Conservation (phyloP, 306 rosid species). For the Malus domestica region DNA sequence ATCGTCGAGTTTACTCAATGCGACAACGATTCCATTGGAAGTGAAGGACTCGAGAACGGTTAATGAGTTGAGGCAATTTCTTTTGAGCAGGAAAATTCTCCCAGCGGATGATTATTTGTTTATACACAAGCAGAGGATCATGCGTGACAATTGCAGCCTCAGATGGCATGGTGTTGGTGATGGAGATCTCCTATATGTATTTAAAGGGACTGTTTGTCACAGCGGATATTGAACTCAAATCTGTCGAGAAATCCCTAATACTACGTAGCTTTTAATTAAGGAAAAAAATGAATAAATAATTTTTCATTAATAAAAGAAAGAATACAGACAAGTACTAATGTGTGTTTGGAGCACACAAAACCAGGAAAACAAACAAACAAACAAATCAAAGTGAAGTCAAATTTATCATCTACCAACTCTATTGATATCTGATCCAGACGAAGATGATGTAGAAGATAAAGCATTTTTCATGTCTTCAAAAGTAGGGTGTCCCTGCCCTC, state of each 20-base stretch:
- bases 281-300: not conserved
- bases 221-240: conserved; percentile 8
- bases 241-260: not conserved
- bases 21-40: conserved; percentile 71
- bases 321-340: not conserved
- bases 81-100: conserved; percentile 46
- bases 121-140: conserved; percentile 83
- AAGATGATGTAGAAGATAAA: not conserved
- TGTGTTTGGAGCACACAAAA: not conserved
- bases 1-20: conserved; percentile 68
- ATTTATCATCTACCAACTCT: not conserved
- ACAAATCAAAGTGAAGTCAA: not conserved
- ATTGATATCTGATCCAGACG: not conserved
- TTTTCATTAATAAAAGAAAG: not conserved
- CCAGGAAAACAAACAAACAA: not conserved
- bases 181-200: conserved; percentile 69
- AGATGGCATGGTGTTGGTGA: conserved; percentile 83
- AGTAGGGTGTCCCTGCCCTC: not conserved
- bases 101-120: conserved; percentile 72
- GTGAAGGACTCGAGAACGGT: conserved; percentile 54
- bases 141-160: conserved; percentile 69
- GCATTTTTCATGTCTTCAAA: not conserved
- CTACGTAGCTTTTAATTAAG: not conserved
- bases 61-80: conserved; percentile 47
- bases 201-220: conserved; percentile 58